Percentiles rank a stretch among this genome's conserved stretches.
Evolutionary conservation across 169 alveolate species (phyloP).

Genomic region (Plasmodium ovale): DNA sequence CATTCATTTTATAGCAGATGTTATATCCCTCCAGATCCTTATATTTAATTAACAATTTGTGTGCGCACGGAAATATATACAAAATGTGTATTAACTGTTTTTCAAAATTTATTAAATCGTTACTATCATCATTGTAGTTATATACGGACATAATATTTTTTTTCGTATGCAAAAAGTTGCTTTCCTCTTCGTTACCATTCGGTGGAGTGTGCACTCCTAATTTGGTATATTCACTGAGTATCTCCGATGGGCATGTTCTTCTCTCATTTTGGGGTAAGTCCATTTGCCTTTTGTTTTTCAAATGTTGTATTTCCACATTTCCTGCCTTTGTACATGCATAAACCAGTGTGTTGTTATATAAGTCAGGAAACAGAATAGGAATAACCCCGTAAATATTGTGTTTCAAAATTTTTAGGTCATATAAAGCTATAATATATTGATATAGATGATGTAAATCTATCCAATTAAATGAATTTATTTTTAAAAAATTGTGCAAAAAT

Average conservation of each 20-base stretch:
- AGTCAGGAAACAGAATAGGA: slow-evolving; percentile 41
- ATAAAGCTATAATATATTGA: slow-evolving; percentile 27
- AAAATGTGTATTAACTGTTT: slow-evolving; percentile 55
- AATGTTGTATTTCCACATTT: background rate
- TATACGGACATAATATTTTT: slow-evolving; percentile 31
- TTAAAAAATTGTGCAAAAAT: slow-evolving; percentile 54
- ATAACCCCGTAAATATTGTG: slow-evolving; percentile 18
- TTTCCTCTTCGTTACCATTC: background rate
- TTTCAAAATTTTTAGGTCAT: slow-evolving; percentile 57
- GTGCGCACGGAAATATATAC: slow-evolving; percentile 60
- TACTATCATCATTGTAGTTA: slow-evolving; percentile 23
- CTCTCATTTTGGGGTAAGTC: background rate
- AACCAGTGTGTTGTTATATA: slow-evolving; percentile 18
- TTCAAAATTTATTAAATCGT: slow-evolving; percentile 41
- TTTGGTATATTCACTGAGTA: background rate
- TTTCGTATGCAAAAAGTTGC: slow-evolving; percentile 1
- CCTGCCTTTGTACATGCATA: slow-evolving; percentile 12
- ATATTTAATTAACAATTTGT: slow-evolving; percentile 50
- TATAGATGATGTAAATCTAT: slow-evolving; percentile 65
- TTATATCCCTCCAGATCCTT: slow-evolving; percentile 62
- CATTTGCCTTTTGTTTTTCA: background rate
- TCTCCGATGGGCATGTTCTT: background rate
- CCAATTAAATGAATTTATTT: slow-evolving; percentile 44
- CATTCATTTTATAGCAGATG: slow-evolving; percentile 46
- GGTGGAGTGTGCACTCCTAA: background rate